phyloP scores from a whole-genome alignment of 192 early-diverging fungal genomes.

The Geranomyces variabilis region DNA sequence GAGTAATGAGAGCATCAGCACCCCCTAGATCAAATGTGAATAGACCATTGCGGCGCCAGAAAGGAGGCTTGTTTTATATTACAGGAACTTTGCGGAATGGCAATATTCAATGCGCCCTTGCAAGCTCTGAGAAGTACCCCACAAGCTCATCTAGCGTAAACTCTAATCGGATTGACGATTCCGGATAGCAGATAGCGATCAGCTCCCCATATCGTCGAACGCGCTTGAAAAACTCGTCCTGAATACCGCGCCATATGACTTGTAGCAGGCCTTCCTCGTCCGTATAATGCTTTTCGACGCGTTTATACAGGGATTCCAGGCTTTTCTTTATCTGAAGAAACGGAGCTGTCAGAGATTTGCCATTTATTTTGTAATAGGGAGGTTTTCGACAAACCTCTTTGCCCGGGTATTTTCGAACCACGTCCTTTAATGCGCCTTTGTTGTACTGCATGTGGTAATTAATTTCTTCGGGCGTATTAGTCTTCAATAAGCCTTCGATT shows the following conservation, averaged over 20 bases:
- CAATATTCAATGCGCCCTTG: conserved; percentile 55
- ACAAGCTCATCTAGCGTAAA: conserved; percentile 84
- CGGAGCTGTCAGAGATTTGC: not conserved
- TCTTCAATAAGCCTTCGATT: conserved; percentile 84
- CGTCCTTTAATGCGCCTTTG: conserved; percentile 82
- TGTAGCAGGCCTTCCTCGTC: conserved; percentile 79
- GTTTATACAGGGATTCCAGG: conserved; percentile 81
- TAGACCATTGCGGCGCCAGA: too few species aligned
- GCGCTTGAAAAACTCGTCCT: conserved; percentile 80
- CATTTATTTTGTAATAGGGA: not conserved
- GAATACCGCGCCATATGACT: conserved; percentile 89
- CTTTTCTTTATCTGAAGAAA: conserved; percentile 68
- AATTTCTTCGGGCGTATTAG: conserved; percentile 75
- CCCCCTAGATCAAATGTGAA: too few species aligned
- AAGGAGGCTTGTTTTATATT: too few species aligned
- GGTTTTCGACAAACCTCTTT: conserved; percentile 63
- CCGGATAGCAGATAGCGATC: conserved; percentile 85
- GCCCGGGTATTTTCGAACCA: conserved; percentile 80
- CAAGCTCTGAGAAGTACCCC: conserved; percentile 72
- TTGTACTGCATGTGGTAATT: conserved; percentile 79
- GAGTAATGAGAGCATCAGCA: not conserved
- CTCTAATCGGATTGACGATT: conserved; percentile 77
- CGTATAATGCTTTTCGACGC: conserved; percentile 93
- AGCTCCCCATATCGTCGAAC: conserved; percentile 81
- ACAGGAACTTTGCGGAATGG: too few species aligned